Evolutionary conservation across 2,329 filamentous ascomycete species (phyloP), one percentile per base, ranked within the genome.

Genomic region (Monilinia fructigena): DNA sequence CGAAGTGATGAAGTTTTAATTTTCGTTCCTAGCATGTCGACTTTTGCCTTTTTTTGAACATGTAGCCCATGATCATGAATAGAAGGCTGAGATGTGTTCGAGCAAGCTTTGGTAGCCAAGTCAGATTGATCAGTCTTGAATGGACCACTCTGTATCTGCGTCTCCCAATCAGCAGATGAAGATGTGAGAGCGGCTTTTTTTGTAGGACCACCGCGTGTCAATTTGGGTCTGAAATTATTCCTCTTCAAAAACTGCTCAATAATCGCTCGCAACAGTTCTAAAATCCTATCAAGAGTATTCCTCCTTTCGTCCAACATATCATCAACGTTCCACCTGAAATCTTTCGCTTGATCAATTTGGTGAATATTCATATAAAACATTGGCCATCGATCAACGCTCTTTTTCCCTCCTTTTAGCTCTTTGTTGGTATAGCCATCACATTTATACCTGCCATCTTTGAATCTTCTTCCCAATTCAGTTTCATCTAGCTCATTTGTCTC

Each of bases 361-460:
- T 81, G 78, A 47, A 97, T 84, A 38, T 86, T 86, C n/a, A 98
- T 78, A 72, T 88, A 90, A 73, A 97, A 98, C 88, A 94, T 94
- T 0, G 94, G 93, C 87, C 92, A 95, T 61, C 86, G 85, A 73
- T 97, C 92, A 12, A 93, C 80, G 0, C 87, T 83, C 74, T 91
- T 94, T 54, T 81, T 82, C 16, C 78, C 72, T 10, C 76, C 77
- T 73, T 81, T 86, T 48, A 84, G 71, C 67, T 87, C 84, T 69
- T 78, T 82, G 42, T 76, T 78, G 1, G 81, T 84, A 65, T 80
- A 84, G 1, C 79, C 79, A 38, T 82, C 80, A 8, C 73, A 76
- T 67, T 82, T 85, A 67, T 77, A 80, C 28, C 77, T 76, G 63
- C 74, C 75, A 69, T 82, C 79, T 60, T 75, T 73, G 55, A 73